Percentiles rank a stretch among this genome's conserved stretches.
These are phyloP conservation scores for Pseudocercospora crystallina DNA, from an alignment of 2,329 filamentous ascomycete genomes.

Conservation along the genomic window DNA sequence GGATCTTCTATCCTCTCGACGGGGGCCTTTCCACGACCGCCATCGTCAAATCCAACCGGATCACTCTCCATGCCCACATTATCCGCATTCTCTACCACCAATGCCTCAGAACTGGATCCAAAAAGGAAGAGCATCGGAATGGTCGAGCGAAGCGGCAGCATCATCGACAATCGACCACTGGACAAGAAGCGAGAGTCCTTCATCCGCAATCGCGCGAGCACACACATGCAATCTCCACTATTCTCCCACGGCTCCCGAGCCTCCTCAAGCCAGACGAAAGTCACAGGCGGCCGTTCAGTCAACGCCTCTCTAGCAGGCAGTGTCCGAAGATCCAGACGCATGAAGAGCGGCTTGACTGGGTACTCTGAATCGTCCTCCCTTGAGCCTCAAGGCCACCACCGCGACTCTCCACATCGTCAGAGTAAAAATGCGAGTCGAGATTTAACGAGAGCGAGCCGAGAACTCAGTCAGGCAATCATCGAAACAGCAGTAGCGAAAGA, in stretches of 20 bases:
- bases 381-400: slow-evolving; percentile 25
- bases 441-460: too few species aligned
- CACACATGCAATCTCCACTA: slow-evolving; percentile 38
- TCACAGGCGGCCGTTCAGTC: slow-evolving; percentile 19
- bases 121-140: slow-evolving; percentile 43
- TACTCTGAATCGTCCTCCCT: slow-evolving; percentile 34
- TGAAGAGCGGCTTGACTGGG: slow-evolving; percentile 21
- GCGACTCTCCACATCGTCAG: slow-evolving; percentile 20
- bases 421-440: slow-evolving; percentile 8
- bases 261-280: slow-evolving; percentile 16
- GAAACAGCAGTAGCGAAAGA: too few species aligned
- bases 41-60: too few species aligned
- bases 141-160: slow-evolving; percentile 38
- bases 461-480: too few species aligned
- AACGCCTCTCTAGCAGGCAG: slow-evolving; percentile 24
- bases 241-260: slow-evolving; percentile 38
- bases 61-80: too few species aligned
- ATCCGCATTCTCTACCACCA: too few species aligned
- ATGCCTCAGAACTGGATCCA: slow-evolving; percentile 20
- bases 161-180: slow-evolving; percentile 38
- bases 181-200: slow-evolving; percentile 45
- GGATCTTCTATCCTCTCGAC: too few species aligned
- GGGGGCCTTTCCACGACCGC: too few species aligned
- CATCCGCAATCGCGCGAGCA: slow-evolving; percentile 42
- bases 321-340: slow-evolving; percentile 17